These are phyloP conservation scores for Papiliotrema flavescens DNA, from an alignment of 1,284 basidiomycete species.

Conservation along the genomic window DNA sequence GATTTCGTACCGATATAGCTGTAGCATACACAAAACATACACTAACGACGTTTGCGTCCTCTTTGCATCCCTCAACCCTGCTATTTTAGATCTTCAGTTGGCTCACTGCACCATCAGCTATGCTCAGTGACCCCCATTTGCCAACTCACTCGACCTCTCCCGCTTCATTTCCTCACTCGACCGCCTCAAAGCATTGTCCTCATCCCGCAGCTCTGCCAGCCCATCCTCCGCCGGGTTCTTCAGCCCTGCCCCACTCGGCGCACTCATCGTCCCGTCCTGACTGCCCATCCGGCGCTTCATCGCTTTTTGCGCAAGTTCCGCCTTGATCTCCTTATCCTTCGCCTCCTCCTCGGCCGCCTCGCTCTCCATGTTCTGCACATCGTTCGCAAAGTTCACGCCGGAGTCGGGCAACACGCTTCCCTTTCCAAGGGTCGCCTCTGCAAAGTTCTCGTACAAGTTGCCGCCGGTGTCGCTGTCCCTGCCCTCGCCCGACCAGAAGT, in stretches of 20 bases:
- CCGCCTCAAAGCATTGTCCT: neutral
- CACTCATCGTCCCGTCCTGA: slow-evolving; percentile 25
- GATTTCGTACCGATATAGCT: too few species aligned
- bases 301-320: slow-evolving; percentile 16
- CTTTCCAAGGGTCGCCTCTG: slow-evolving; percentile 43
- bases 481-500: slow-evolving; percentile 65
- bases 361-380: slow-evolving; percentile 42
- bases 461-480: slow-evolving; percentile 41
- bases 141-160: too few species aligned
- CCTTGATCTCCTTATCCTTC: slow-evolving; percentile 35
- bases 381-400: slow-evolving; percentile 38
- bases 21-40: too few species aligned
- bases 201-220: neutral
- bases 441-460: slow-evolving; percentile 51
- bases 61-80: too few species aligned
- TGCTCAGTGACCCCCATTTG: too few species aligned
- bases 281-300: slow-evolving; percentile 16
- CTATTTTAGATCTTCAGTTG: too few species aligned
- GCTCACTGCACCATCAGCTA: too few species aligned
- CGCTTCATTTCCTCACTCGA: too few species aligned
- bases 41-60: too few species aligned
- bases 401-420: slow-evolving; percentile 32
- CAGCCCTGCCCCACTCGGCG: slow-evolving; percentile 9
- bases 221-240: neutral
- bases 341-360: slow-evolving; percentile 45